Evolutionary conservation across 768 basidiomycete genomes (phyloP).

Genomic region (Sutorius australiensis): DNA sequence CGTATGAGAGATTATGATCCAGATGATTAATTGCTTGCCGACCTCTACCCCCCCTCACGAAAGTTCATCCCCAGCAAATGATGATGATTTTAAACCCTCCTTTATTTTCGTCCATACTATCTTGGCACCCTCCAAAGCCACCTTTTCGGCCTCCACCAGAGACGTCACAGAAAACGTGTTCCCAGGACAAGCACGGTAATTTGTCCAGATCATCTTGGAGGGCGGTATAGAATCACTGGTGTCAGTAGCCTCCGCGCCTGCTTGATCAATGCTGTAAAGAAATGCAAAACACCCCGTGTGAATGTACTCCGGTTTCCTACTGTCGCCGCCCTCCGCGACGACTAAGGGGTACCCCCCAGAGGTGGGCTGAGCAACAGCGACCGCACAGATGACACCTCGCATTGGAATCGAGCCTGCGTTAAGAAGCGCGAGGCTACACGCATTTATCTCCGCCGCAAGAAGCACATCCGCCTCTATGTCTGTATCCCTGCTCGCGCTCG

Average conservation of each 20-base stretch:
- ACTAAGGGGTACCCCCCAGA: conserved; percentile 24
- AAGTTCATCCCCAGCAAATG: conserved; percentile 29
- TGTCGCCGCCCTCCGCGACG: conserved; percentile 40
- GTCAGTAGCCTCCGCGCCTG: not conserved
- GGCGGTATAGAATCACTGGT: conserved; percentile 14
- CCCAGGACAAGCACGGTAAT: conserved; percentile 17
- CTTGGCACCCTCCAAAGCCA: conserved; percentile 46
- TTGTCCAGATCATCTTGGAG: conserved; percentile 27
- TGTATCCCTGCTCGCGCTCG: rapidly evolving
- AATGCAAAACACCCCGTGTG: conserved; percentile 71
- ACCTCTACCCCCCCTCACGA: conserved; percentile 31
- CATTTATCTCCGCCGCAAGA: conserved; percentile 66
- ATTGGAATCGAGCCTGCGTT: conserved; percentile 70
- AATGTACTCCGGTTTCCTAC: conserved; percentile 34
- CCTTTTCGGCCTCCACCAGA: conserved; percentile 42
- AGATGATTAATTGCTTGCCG: not conserved
- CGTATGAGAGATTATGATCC: not conserved
- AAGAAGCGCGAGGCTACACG: conserved; percentile 62
- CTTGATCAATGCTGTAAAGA: conserved; percentile 35
- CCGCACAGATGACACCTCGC: conserved; percentile 71
- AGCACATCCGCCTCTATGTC: conserved; percentile 40
- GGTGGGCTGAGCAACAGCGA: conserved; percentile 45
- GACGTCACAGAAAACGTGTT: conserved; percentile 38
- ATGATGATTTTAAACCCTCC: conserved; percentile 31
- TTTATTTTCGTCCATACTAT: conserved; percentile 49